Conservation (phyloP, 2,329 filamentous ascomycete genomes). For the Ascocoryne sarcoides region DNA sequence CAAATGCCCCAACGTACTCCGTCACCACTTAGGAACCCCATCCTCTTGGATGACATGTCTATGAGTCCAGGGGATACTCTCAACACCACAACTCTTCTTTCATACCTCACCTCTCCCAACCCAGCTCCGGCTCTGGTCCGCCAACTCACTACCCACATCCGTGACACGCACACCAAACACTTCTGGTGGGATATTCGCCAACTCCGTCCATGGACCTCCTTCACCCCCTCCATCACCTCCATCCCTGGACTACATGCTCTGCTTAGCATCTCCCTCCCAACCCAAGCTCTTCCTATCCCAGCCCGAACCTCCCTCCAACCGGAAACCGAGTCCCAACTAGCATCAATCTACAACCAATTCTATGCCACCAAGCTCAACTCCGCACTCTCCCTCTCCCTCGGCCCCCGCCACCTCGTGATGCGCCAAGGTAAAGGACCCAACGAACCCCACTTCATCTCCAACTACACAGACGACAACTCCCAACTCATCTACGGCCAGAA, state of each 20-base stretch:
- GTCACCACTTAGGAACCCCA: conserved; percentile 32
- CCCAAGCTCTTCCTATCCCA: conserved; percentile 47
- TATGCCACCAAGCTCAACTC: conserved; percentile 84
- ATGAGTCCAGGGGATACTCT: conserved; percentile 28
- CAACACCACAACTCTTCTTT: conserved; percentile 59
- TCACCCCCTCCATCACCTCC: conserved; percentile 62
- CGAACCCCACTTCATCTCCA: conserved; percentile 37
- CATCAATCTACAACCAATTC: conserved; percentile 56
- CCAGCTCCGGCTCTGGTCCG: conserved; percentile 76
- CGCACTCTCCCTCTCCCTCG: conserved; percentile 68
- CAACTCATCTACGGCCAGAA: conserved; percentile 38
- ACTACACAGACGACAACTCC: conserved; percentile 42
- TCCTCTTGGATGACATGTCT: conserved; percentile 27
- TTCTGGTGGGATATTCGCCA: conserved; percentile 97
- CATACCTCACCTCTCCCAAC: conserved; percentile 71
- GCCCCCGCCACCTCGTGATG: conserved; percentile 46
- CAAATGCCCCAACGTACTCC: conserved; percentile 34
- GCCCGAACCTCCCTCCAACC: conserved; percentile 50
- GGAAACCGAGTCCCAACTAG: conserved; percentile 66
- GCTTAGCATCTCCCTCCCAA: conserved; percentile 59
- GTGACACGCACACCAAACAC: conserved; percentile 63
- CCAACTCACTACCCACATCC: conserved; percentile 61
- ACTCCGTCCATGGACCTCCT: conserved; percentile 72
- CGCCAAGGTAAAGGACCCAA: conserved; percentile 24
- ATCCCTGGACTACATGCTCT: conserved; percentile 66